Percentiles rank a stretch among this genome's conserved stretches.
Evolutionary conservation across 2,329 filamentous ascomycete species (phyloP).

Genomic region (Pseudogymnoascus sp.): DNA sequence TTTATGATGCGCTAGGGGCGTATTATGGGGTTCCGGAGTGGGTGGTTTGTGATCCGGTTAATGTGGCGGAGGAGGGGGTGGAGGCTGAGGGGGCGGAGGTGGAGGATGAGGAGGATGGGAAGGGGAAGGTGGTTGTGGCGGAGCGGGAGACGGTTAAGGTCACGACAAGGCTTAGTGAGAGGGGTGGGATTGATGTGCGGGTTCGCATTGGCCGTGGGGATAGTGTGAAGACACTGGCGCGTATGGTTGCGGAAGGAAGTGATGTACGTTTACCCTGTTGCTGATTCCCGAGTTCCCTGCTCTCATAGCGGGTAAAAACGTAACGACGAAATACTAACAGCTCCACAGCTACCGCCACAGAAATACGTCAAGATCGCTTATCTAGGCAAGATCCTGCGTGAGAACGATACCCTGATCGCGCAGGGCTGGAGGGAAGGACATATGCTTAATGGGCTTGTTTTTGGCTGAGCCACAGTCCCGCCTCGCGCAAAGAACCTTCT

Average conservation of each 20-base stretch:
- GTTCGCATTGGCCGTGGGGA: slow-evolving; percentile 53
- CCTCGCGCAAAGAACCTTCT: not conserved
- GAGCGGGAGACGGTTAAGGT: slow-evolving; percentile 22
- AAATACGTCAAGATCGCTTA: slow-evolving; percentile 67
- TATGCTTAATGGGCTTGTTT: slow-evolving; percentile 68
- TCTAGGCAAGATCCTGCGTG: slow-evolving; percentile 71
- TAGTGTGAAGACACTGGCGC: slow-evolving; percentile 55
- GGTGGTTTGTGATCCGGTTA: slow-evolving; percentile 61
- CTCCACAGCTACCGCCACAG: slow-evolving; percentile 42
- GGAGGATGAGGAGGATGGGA: slow-evolving; percentile 17
- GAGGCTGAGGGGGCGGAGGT: slow-evolving; percentile 22
- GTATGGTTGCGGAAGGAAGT: slow-evolving; percentile 56
- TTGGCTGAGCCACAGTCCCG: slow-evolving; percentile 14
- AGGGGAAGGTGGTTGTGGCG: slow-evolving; percentile 25
- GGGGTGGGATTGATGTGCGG: slow-evolving; percentile 55
- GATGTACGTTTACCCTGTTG: slow-evolving; percentile 42
- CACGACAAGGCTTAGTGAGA: slow-evolving; percentile 18
- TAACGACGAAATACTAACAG: not conserved
- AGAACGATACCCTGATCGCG: slow-evolving; percentile 53
- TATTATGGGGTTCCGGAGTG: slow-evolving; percentile 63
- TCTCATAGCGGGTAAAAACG: not conserved
- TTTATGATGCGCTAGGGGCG: slow-evolving; percentile 63
- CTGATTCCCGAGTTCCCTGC: not conserved
- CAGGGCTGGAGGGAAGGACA: slow-evolving; percentile 73
- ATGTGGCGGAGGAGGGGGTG: slow-evolving; percentile 36